A percentile compares a stretch with the other conserved stretches of the same genome.
phyloP scores from a whole-genome alignment of 1,284 basidiomycete genomes.

The Leccinum subfulvum region DNA sequence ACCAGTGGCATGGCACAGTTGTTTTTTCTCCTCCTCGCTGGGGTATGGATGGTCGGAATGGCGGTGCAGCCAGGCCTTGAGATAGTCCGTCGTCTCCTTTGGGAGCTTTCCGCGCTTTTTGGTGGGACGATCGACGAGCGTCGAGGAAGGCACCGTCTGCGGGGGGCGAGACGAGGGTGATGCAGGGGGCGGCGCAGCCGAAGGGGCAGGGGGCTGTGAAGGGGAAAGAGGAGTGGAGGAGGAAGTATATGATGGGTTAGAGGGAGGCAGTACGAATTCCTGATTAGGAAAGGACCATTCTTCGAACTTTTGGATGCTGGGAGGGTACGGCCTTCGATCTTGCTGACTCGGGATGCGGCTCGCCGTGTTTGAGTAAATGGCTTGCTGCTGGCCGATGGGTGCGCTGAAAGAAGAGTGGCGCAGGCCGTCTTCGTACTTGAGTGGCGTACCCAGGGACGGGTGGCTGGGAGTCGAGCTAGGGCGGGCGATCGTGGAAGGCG shows the following conservation, averaged over 20 bases:
- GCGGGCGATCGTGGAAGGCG: slow-evolving; percentile 43
- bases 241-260: slow-evolving; percentile 26
- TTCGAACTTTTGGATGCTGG: slow-evolving; percentile 30
- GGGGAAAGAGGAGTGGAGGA: slow-evolving; percentile 24
- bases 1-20: slow-evolving; percentile 80
- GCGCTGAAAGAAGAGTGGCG: slow-evolving; percentile 57
- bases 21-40: slow-evolving; percentile 81
- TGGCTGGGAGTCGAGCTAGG: slow-evolving; percentile 60
- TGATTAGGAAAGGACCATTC: slow-evolving; percentile 44
- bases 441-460: slow-evolving; percentile 40
- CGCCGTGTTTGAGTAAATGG: slow-evolving; percentile 54
- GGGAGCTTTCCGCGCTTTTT: slow-evolving; percentile 85
- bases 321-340: slow-evolving; percentile 46
- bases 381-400: slow-evolving; percentile 49
- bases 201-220: slow-evolving; percentile 33
- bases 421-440: slow-evolving; percentile 64
- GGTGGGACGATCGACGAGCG: slow-evolving; percentile 68
- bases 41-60: slow-evolving; percentile 90
- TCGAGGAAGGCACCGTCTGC: slow-evolving; percentile 48
- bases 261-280: slow-evolving; percentile 33
- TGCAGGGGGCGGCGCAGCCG: slow-evolving; percentile 38
- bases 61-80: slow-evolving; percentile 88
- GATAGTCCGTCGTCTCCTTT: slow-evolving; percentile 85
- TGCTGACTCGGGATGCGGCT: slow-evolving; percentile 69
- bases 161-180: slow-evolving; percentile 50